Evolutionary conservation across 164 flowering plant species (phyloP).

Genomic region (Vitis rupestris): DNA sequence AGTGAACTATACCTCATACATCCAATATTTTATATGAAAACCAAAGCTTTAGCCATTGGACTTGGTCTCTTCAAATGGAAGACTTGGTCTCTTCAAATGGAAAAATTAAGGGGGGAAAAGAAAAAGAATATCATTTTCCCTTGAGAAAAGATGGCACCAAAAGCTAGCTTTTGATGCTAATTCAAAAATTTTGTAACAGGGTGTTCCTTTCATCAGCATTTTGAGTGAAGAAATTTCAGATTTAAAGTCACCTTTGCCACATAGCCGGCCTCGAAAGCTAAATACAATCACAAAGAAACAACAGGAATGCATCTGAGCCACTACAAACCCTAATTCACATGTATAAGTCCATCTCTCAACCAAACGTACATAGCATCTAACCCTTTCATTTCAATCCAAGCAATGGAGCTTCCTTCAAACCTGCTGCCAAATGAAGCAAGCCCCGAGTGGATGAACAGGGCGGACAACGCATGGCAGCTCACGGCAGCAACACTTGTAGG

Average conservation of each 20-base stretch:
- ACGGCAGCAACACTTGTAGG: conserved; percentile 27
- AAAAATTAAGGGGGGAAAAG: no score
- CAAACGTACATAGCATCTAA: background rate
- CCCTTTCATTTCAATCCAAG: background rate
- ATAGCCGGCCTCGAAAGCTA: background rate
- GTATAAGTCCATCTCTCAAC: background rate
- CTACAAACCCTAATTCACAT: no score
- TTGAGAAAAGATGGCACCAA: no score
- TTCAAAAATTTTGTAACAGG: background rate
- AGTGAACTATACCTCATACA: no score
- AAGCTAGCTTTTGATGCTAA: no score
- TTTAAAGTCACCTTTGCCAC: background rate
- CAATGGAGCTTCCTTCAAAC: conserved; percentile 21
- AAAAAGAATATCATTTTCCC: no score
- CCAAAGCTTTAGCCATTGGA: no score
- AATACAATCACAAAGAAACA: background rate
- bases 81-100: no score
- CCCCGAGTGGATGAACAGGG: conserved; percentile 32
- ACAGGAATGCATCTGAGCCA: background rate
- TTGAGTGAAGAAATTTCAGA: background rate
- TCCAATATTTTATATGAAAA: no score
- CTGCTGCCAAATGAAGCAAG: conserved; percentile 22
- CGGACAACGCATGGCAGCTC: conserved; percentile 32
- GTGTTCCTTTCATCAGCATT: background rate
- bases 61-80: no score